These are phyloP conservation scores for Kondoa subrosea DNA, from an alignment of 768 basidiomycete species.

Conservation along the genomic window DNA sequence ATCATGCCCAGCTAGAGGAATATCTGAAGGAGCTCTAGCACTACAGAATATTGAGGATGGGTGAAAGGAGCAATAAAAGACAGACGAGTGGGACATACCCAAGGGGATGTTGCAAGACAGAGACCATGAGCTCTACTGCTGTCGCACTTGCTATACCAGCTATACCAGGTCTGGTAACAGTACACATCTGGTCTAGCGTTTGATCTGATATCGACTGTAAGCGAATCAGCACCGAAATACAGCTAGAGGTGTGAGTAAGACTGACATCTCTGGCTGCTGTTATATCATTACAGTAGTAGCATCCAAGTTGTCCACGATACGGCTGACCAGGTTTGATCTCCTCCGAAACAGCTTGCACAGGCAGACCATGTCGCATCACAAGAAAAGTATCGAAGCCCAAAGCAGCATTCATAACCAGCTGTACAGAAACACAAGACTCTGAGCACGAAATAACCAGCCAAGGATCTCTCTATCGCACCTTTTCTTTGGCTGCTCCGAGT, in stretches of 20 bases:
- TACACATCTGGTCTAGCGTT: constrained; percentile 97
- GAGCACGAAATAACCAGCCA: not conserved
- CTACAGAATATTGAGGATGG: constrained; percentile 11
- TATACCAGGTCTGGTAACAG: constrained; percentile 84
- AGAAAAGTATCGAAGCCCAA: constrained; percentile 90
- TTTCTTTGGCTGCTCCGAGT: constrained; percentile 62
- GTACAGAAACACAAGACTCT: not conserved
- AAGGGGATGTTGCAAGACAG: constrained; percentile 71
- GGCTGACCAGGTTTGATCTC: constrained; percentile 1
- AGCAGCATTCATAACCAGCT: constrained; percentile 88
- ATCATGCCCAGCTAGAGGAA: not conserved
- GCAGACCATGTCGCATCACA: constrained; percentile 86
- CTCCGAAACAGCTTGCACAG: constrained; percentile 33
- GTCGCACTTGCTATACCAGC: constrained; percentile 82
- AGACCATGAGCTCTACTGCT: constrained; percentile 79
- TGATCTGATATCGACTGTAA: constrained; percentile 57
- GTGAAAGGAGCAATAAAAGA: not conserved
- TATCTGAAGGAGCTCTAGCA: constrained; percentile 26
- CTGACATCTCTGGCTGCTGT: constrained; percentile 85
- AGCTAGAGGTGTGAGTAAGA: not conserved
- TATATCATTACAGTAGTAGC: constrained; percentile 97
- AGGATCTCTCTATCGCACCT: constrained; percentile 38
- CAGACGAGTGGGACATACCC: constrained; percentile 45
- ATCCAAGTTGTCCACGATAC: constrained; percentile 45
- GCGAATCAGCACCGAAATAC: not conserved